phyloP scores from a whole-genome alignment of 768 basidiomycete genomes.

The Amanita phalloides region DNA sequence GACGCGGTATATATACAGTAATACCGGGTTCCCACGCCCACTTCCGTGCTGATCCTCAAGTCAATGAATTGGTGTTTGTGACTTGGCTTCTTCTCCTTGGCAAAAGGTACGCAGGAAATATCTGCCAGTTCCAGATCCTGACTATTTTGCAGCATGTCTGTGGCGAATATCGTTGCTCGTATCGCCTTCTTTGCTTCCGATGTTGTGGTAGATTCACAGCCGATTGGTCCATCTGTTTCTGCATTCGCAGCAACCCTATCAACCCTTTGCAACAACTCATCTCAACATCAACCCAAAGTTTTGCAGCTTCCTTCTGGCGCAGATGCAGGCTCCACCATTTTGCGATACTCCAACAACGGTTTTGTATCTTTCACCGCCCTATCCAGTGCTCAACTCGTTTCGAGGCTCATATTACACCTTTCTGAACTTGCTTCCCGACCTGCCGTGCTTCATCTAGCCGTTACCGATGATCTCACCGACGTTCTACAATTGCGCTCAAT shows the following conservation, averaged over 20 bases:
- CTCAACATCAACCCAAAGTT: neutral
- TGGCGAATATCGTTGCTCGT: slow-evolving; percentile 28
- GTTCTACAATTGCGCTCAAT: slow-evolving; percentile 69
- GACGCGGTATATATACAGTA: too few species aligned
- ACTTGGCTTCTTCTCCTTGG: too few species aligned
- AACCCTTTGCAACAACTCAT: neutral
- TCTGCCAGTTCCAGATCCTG: too few species aligned
- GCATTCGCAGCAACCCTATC: neutral
- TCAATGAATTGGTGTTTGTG: too few species aligned
- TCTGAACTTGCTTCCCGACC: slow-evolving; percentile 3
- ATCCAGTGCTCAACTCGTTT: neutral
- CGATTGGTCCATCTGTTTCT: neutral
- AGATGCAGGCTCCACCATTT: slow-evolving; percentile 1
- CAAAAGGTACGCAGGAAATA: too few species aligned
- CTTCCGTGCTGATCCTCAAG: too few species aligned
- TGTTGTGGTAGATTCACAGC: slow-evolving; percentile 48
- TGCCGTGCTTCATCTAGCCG: slow-evolving; percentile 5
- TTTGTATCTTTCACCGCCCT: too few species aligned
- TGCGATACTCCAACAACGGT: neutral
- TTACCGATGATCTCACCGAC: slow-evolving; percentile 48
- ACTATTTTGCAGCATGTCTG: neutral
- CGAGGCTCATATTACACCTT: slow-evolving; percentile 1
- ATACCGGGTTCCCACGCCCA: too few species aligned
- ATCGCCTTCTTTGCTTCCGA: slow-evolving; percentile 68
- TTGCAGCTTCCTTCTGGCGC: too few species aligned